A percentile compares a stretch with the other conserved stretches of the same genome.
phyloP scores from a whole-genome alignment of 202 grass and related monocot species.

The Zizania palustris region DNA sequence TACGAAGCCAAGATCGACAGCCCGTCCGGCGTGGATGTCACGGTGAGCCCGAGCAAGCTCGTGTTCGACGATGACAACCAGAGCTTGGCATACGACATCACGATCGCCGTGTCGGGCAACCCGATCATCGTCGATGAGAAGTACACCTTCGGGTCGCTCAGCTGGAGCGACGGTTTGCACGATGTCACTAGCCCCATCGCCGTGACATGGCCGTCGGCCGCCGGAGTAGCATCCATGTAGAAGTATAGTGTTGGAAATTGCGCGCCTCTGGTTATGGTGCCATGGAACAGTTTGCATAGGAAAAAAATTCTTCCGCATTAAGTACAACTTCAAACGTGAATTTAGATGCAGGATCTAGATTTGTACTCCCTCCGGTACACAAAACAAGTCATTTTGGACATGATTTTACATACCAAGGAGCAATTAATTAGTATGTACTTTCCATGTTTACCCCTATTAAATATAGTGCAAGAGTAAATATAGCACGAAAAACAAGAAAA shows the following conservation, averaged over 20 bases:
- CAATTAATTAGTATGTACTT: too few relatives aligned
- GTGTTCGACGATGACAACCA: conserved; percentile 49
- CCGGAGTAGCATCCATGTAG: conserved; percentile 47
- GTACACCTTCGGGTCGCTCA: conserved; percentile 65
- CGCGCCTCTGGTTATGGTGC: not conserved
- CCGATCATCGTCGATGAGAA: conserved; percentile 51
- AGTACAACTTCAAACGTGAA: too few relatives aligned
- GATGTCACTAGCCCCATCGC: conserved; percentile 69
- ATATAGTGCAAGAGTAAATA: too few relatives aligned
- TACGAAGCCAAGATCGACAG: conserved; percentile 47
- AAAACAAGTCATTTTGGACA: too few relatives aligned
- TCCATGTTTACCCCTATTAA: too few relatives aligned
- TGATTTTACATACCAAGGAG: too few relatives aligned
- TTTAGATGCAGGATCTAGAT: too few relatives aligned
- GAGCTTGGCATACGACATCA: conserved; percentile 62
- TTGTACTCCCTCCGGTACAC: too few relatives aligned
- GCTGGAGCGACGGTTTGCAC: conserved; percentile 63
- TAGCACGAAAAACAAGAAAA: too few relatives aligned
- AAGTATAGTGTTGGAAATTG: not conserved
- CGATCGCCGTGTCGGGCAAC: conserved; percentile 45
- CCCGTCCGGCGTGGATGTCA: conserved; percentile 56
- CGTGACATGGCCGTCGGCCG: conserved; percentile 61
- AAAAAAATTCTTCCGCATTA: too few relatives aligned
- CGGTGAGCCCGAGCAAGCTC: conserved; percentile 62
- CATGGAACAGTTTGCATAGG: not conserved